Conservation (phyloP, 306 rosid species). For the Vigna angularis region DNA sequence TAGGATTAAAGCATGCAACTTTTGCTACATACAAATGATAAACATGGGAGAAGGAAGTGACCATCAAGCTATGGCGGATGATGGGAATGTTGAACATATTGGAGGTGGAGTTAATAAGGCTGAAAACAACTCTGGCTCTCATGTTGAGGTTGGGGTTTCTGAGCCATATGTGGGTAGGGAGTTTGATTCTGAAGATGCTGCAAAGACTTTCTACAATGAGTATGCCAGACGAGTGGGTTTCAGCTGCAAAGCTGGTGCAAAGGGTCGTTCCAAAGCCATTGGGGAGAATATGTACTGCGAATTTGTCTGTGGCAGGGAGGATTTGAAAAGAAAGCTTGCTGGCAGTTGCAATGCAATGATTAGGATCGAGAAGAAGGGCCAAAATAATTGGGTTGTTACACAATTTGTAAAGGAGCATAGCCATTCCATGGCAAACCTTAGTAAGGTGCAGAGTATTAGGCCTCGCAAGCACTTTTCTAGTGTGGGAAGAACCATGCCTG, state of each 20-base stretch:
- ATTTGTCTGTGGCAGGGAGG: constrained; percentile 78
- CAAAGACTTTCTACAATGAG: constrained; percentile 68
- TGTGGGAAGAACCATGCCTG: constrained; percentile 74
- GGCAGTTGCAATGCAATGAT: constrained; percentile 83
- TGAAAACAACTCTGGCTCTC: constrained; percentile 55
- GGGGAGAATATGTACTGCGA: constrained; percentile 63
- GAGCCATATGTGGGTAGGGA: constrained; percentile 86
- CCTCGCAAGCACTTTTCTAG: constrained; percentile 90
- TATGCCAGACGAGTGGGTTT: constrained; percentile 81
- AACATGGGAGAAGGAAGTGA: constrained; percentile 67
- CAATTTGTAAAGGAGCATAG: constrained; percentile 88
- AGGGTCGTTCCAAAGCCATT: constrained; percentile 62
- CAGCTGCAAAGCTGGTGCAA: constrained; percentile 62
- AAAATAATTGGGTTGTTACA: constrained; percentile 83
- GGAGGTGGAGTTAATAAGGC: constrained; percentile 56
- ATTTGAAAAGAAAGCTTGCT: constrained; percentile 66
- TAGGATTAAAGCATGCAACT: constrained; percentile 43
- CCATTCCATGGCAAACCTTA: constrained; percentile 64
- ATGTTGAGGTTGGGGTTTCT: constrained; percentile 48
- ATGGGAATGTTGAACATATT: constrained; percentile 52
- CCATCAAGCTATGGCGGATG: constrained; percentile 57
- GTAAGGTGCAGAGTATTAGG: constrained; percentile 67
- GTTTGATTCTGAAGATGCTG: constrained; percentile 79
- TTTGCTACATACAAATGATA: constrained; percentile 51
- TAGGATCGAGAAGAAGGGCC: constrained; percentile 70